Conservation (phyloP, 352 stramenopile species). For the Phytophthora lateralis region DNA sequence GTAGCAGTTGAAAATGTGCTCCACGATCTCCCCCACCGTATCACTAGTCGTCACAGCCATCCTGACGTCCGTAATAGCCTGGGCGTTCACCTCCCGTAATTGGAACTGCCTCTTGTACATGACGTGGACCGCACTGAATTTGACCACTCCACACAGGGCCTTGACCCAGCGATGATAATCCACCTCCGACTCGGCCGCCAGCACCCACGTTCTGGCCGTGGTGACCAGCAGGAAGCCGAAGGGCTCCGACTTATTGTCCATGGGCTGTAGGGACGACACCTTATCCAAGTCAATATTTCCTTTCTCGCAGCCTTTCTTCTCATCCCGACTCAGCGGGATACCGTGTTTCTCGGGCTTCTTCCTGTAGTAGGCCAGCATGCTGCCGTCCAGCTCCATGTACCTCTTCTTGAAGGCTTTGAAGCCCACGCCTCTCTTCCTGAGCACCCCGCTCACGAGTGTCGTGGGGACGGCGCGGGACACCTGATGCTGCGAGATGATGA, state of each 20-base stretch:
- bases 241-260: slow-evolving; percentile 55
- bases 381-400: slow-evolving; percentile 84
- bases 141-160: slow-evolving; percentile 72
- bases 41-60: slow-evolving; percentile 79
- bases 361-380: slow-evolving; percentile 74
- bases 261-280: slow-evolving; percentile 75
- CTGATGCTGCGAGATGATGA: slow-evolving; percentile 62
- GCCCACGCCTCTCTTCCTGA: slow-evolving; percentile 76
- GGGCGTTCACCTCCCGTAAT: slow-evolving; percentile 74
- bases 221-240: slow-evolving; percentile 81
- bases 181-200: slow-evolving; percentile 65
- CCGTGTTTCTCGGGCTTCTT: slow-evolving; percentile 81
- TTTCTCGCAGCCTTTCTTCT: slow-evolving; percentile 71
- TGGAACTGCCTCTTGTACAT: slow-evolving; percentile 81
- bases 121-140: slow-evolving; percentile 75
- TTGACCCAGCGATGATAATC: slow-evolving; percentile 83
- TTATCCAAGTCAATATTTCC: slow-evolving; percentile 74
- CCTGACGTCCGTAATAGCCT: slow-evolving; percentile 80
- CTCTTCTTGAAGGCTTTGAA: slow-evolving; percentile 79
- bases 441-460: slow-evolving; percentile 52
- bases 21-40: slow-evolving; percentile 84
- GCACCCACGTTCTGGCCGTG: slow-evolving; percentile 69
- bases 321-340: slow-evolving; percentile 59
- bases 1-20: slow-evolving; percentile 88
- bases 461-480: slow-evolving; percentile 32